Evolutionary conservation across 2,329 filamentous ascomycete genomes (phyloP), one percentile per base, ranked within the genome.

Genomic region (Aspergillus jensenii): DNA sequence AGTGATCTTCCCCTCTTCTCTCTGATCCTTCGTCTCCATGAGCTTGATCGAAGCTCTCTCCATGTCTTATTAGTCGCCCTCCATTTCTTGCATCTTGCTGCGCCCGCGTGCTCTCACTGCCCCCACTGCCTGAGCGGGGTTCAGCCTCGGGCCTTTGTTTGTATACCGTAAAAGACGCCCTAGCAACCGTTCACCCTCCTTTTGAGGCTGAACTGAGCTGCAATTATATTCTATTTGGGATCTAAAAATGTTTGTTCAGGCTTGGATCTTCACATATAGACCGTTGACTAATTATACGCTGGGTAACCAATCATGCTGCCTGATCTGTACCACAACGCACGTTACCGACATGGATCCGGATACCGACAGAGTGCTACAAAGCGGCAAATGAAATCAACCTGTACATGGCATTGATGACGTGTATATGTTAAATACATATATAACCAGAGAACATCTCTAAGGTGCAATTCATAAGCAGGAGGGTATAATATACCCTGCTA

Each of bases 1-100:
- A 58, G 56, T 58, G 56, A 58, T 58, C 56, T 49, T 39, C 39
- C 41, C 46, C 51, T 44, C 51, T 41, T 46, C 27, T 31, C n/a
- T 43, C 31, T 44, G 17, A 39, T 56, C 49, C 49, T 52, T 52
- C 48, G 15, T 15, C 15, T 37, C n/a, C 44, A 39, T 35, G 27
- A 27, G 25, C 31, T 37, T 43, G 53, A 44, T 49, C 25, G 6
- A 45, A 31, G 27, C 27, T 31, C 9, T 31, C 9, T 11, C 27
- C 43, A 37, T 37, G 15, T 7, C 6, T n/a, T 8, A 37, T 37
- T 37, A 37, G 12, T n/a, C 35, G 12, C 45, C 27, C 11, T 23
- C 19, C 17, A 31, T 48, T 35, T 35, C 15, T 35, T 31, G 23
- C 5, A 25, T 27, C 27, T 11, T 21, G 41, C 17, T 44, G 41